phyloP scores from a whole-genome alignment of 805 yeast species.

The Clavispora vitiphila region DNA sequence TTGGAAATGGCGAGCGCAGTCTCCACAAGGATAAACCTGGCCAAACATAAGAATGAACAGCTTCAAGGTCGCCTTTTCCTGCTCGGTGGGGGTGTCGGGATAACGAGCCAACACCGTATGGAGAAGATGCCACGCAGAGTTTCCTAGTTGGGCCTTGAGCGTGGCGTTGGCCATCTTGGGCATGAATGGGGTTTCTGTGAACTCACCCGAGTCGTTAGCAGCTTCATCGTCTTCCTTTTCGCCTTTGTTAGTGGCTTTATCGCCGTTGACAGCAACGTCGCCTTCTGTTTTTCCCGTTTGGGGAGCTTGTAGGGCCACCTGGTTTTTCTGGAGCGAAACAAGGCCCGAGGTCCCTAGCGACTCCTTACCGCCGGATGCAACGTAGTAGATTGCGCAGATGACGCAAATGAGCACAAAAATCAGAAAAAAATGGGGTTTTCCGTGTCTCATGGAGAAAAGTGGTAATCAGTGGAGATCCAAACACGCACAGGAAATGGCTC shows the following conservation, averaged over 20 bases:
- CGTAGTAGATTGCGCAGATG: conserved; percentile 14
- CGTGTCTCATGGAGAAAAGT: conserved; percentile 1
- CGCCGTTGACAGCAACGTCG: not conserved
- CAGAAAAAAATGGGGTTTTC: conserved; percentile 11
- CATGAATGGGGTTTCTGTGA: conserved; percentile 63
- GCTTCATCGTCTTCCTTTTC: no score
- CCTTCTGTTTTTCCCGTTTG: not conserved
- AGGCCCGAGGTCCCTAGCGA: conserved; percentile 7
- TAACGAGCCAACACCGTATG: conserved; percentile 91
- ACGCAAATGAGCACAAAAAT: conserved; percentile 10
- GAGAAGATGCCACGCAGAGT: conserved; percentile 84
- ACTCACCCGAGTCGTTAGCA: conserved; percentile 10
- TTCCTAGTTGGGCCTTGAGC: conserved; percentile 76
- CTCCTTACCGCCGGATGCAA: conserved; percentile 13
- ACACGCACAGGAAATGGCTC: not conserved
- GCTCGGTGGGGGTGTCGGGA: conserved; percentile 71
- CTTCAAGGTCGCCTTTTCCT: conserved; percentile 58
- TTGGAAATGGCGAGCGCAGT: conserved; percentile 90
- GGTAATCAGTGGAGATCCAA: not conserved
- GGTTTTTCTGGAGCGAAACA: conserved; percentile 1
- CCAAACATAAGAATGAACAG: conserved; percentile 72
- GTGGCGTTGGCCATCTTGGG: conserved; percentile 90
- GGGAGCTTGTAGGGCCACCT: not conserved
- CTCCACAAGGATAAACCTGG: conserved; percentile 95
- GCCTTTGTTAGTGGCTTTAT: not conserved